Evolutionary conservation across 2,329 filamentous ascomycete species (phyloP).

Genomic region (Neodidymelliopsis sp.): DNA sequence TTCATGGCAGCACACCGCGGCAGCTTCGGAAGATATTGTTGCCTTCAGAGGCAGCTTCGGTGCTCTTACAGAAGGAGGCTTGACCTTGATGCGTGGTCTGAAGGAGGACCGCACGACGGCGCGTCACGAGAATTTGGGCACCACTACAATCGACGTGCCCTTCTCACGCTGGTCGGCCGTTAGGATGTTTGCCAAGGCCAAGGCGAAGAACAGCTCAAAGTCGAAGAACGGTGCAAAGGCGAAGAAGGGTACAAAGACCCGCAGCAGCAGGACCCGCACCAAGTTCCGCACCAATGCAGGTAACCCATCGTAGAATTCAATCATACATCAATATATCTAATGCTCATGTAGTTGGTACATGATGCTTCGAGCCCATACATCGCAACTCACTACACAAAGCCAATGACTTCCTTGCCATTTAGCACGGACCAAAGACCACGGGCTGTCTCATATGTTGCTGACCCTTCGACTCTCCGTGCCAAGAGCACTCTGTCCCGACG

Average conservation of each 20-base stretch:
- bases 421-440: neutral
- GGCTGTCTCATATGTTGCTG: neutral
- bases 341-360: constrained; percentile 5
- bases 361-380: neutral
- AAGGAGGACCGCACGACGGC: neutral
- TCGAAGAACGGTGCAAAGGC: neutral
- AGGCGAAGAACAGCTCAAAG: neutral
- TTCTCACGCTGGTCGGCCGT: constrained; percentile 48
- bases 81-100: constrained; percentile 32
- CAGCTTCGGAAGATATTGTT: constrained; percentile 21
- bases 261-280: no score
- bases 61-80: constrained; percentile 66
- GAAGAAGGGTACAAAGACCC: neutral
- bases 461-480: neutral
- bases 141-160: constrained; percentile 60
- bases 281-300: constrained; percentile 1
- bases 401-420: neutral
- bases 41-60: constrained; percentile 62
- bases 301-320: constrained; percentile 1
- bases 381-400: neutral
- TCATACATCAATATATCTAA: constrained; percentile 1
- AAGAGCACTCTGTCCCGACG: constrained; percentile 1
- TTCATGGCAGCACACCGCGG: constrained; percentile 27
- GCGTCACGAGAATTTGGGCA: constrained; percentile 14
- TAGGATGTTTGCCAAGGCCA: neutral